Base-by-base conservation (phyloP, 1,139 yeast species). In the Petasospora rhodanensis region DNA sequence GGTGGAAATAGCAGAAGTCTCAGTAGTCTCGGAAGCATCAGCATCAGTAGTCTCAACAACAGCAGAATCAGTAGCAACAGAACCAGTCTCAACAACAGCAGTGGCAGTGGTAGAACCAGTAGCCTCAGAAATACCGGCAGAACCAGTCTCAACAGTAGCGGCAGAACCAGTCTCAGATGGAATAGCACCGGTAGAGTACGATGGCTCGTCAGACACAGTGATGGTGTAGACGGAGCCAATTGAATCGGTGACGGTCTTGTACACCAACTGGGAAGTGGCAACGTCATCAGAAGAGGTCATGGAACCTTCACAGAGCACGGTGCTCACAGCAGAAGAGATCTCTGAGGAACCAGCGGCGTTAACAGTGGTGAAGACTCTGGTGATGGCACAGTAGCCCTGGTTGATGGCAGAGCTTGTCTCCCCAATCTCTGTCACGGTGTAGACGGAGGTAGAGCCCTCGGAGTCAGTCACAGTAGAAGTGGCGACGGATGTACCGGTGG, bases 341-440 rank as follows among this genome's bases (percentile, higher is more conserved):
- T 6, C 14, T 9, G 36, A 22, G 5, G 31, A 18, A 3, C 40
- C 38, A 18, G 15, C 6, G 13, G 24, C 27, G 12, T 29, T 32
- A 17, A 34, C 38, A 14, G 33, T 23, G 4, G 36, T 39, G 18
- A 19, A 12, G 14, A 16, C 24, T 14, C 23, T 36, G 11, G 38
- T 39, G 18, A 39, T 29, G 12, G 35, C 40, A 36, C 43, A 39
- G 31, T 26, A 35, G 2, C 40, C 38, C 30, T 39, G 42, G 14
- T 35, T 35, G n/a, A 29, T 29, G 16, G 35, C 37, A 6, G 42
- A 33, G 26, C 35, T 33, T 11, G 38, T 36, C 6, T 38, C 22
- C 5, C 28, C 40, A n/a, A 30, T 22, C 23, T 40, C 37, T 5
- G 30, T 30, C 12, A 40, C 39, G 4, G 36, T 34, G 11, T 32